Conservation (phyloP, 495 filamentous ascomycete genomes). For the Xylaria scruposa region DNA sequence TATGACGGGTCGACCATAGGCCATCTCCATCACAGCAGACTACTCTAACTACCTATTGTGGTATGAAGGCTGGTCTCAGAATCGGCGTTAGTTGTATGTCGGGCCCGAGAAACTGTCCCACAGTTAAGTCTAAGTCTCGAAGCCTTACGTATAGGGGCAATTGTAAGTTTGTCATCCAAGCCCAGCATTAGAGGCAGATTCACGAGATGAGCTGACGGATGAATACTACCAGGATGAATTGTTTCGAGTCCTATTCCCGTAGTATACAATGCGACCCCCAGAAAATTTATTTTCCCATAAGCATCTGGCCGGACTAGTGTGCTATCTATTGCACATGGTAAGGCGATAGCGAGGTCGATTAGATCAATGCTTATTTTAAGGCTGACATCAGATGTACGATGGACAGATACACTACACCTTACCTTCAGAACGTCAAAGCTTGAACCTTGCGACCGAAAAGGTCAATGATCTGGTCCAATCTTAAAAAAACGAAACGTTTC, state of each 20-base stretch:
- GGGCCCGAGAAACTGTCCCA: neutral
- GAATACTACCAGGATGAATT: neutral
- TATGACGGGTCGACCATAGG: too few relatives aligned
- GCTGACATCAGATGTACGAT: slow-evolving; percentile 11
- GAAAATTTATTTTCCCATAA: neutral
- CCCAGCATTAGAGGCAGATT: neutral
- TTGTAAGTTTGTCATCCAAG: neutral
- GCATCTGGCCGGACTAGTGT: neutral
- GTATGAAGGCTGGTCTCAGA: neutral
- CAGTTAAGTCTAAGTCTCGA: neutral
- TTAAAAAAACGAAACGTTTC: neutral
- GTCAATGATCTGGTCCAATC: neutral
- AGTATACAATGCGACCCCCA: neutral
- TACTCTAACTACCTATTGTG: neutral
- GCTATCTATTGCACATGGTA: neutral
- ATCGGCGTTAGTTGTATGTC: neutral
- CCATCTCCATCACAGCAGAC: neutral
- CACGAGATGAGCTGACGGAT: slow-evolving; percentile 15
- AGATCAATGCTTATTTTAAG: slow-evolving; percentile 1
- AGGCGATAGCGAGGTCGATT: neutral
- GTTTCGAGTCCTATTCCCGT: neutral
- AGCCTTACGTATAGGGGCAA: neutral
- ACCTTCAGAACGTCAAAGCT: neutral
- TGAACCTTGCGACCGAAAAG: neutral
- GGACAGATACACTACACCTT: neutral